Percentiles rank a stretch among this genome's conserved stretches.
phyloP scores from a whole-genome alignment of 495 filamentous ascomycete genomes.

The Bathelium albidoporum region DNA sequence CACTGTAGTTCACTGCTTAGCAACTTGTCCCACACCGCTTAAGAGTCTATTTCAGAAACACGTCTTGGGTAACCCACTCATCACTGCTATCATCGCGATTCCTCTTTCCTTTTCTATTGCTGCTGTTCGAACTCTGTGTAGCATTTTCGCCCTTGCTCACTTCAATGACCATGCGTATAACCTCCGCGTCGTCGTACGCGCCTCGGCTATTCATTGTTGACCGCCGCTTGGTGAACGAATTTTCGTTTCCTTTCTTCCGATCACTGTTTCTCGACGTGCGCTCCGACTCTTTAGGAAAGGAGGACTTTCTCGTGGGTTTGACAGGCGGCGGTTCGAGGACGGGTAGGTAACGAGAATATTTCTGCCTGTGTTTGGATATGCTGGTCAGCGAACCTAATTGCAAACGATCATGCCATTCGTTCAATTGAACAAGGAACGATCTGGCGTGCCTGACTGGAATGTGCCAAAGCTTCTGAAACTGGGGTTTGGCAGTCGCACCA shows the following conservation, averaged over 20 bases:
- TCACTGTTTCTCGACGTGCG: slow-evolving; percentile 41
- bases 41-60: slow-evolving; percentile 17
- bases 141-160: slow-evolving; percentile 72
- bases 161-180: slow-evolving; percentile 79
- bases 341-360: slow-evolving; percentile 60
- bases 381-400: slow-evolving; percentile 12
- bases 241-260: slow-evolving; percentile 27
- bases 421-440: too few relatives aligned
- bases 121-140: slow-evolving; percentile 38
- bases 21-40: slow-evolving; percentile 3
- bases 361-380: slow-evolving; percentile 38
- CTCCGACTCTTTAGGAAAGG: slow-evolving; percentile 46
- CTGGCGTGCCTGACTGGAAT: too few relatives aligned
- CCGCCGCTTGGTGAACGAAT: slow-evolving; percentile 55
- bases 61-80: slow-evolving; percentile 52
- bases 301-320: slow-evolving; percentile 43
- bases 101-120: slow-evolving; percentile 60
- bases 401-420: too few relatives aligned
- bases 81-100: slow-evolving; percentile 77
- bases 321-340: slow-evolving; percentile 41
- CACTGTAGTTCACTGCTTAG: slow-evolving; percentile 29
- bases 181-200: slow-evolving; percentile 90
- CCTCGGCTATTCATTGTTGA: slow-evolving; percentile 98
- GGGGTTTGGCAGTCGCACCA: neutral
- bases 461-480: neutral